Conservation (phyloP, 768 basidiomycete species). For the Mycena filopes region DNA sequence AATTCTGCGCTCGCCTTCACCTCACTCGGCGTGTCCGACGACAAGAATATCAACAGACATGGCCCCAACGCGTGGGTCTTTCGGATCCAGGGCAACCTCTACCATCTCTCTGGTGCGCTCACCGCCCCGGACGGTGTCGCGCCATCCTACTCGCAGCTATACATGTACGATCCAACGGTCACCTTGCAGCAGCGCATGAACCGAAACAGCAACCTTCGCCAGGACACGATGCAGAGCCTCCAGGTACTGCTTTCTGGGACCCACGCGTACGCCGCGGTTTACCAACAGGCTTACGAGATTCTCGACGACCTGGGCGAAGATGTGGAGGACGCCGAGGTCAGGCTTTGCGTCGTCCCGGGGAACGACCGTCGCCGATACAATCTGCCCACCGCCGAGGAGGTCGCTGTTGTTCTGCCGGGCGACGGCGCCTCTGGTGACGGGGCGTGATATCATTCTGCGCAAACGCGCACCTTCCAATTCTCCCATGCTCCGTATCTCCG, state of each 20-base stretch:
- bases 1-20: too few relatives aligned
- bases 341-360: too few relatives aligned
- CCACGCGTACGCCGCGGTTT: neutral
- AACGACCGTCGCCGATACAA: too few relatives aligned
- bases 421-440: neutral
- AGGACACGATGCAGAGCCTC: neutral
- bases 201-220: conserved; percentile 4
- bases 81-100: too few relatives aligned
- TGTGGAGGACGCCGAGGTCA: conserved; percentile 21
- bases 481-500: conserved; percentile 3
- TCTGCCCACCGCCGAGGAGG: too few relatives aligned
- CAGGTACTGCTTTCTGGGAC: neutral
- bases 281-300: conserved; percentile 1
- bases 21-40: conserved; percentile 1
- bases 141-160: too few relatives aligned
- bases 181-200: too few relatives aligned
- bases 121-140: too few relatives aligned
- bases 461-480: neutral
- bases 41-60: neutral
- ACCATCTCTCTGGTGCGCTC: too few relatives aligned
- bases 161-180: too few relatives aligned
- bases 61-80: neutral
- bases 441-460: neutral
- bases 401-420: neutral
- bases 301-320: neutral